Percentiles rank a stretch among this genome's conserved stretches.
phyloP scores from a whole-genome alignment of 2,329 filamentous ascomycete species.

The Thelonectria rubi region DNA sequence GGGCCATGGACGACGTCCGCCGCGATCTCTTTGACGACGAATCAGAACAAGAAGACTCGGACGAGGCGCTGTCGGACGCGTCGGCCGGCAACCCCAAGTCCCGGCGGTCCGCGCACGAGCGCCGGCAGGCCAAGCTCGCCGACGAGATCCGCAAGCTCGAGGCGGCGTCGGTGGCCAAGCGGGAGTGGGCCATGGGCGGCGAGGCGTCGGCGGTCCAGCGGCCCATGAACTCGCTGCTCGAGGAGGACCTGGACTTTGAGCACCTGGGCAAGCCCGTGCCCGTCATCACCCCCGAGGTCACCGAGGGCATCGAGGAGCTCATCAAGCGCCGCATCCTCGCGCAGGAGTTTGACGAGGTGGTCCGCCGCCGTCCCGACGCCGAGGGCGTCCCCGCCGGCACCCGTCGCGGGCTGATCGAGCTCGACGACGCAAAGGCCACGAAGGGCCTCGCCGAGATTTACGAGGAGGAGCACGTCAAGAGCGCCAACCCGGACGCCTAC shows the following conservation, averaged over 20 bases:
- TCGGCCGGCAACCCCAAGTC: slow-evolving; percentile 76
- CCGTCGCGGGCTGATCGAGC: slow-evolving; percentile 77
- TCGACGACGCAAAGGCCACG: slow-evolving; percentile 88
- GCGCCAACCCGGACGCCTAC: slow-evolving; percentile 79
- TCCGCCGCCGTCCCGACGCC: slow-evolving; percentile 81
- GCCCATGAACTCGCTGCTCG: slow-evolving; percentile 89
- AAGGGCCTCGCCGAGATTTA: slow-evolving; percentile 92
- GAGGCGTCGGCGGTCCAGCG: slow-evolving; percentile 85
- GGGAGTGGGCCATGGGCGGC: slow-evolving; percentile 88
- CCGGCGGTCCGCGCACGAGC: slow-evolving; percentile 85
- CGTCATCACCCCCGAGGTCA: slow-evolving; percentile 90
- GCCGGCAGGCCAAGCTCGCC: slow-evolving; percentile 82
- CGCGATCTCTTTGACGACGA: slow-evolving; percentile 89
- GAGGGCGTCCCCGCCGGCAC: slow-evolving; percentile 67
- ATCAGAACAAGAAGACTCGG: slow-evolving; percentile 71
- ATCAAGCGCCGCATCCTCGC: slow-evolving; percentile 93
- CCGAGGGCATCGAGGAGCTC: slow-evolving; percentile 89
- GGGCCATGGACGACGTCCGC: slow-evolving; percentile 86
- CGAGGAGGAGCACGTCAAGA: slow-evolving; percentile 88
- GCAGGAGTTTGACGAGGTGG: slow-evolving; percentile 91
- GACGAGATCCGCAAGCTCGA: slow-evolving; percentile 94
- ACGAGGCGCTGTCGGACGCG: slow-evolving; percentile 70
- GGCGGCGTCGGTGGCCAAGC: slow-evolving; percentile 86
- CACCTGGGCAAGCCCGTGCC: slow-evolving; percentile 93
- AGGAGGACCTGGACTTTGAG: slow-evolving; percentile 96